These are phyloP conservation scores for Medicago ruthenica DNA, from an alignment of 306 rosid genomes.

Conservation along the genomic window DNA sequence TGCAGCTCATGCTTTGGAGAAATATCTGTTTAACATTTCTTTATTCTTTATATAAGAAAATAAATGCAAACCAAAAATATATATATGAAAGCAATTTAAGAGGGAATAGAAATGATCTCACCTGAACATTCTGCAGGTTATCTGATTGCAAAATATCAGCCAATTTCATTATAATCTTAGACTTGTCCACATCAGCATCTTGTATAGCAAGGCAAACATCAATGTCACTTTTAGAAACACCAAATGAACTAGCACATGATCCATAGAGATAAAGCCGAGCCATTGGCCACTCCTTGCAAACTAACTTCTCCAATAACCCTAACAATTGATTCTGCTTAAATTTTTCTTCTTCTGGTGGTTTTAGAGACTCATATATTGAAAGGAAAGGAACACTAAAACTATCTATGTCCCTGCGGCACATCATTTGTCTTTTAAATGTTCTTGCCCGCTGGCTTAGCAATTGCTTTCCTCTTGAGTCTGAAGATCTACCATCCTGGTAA, in stretches of 20 bases:
- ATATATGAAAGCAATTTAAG: constrained; percentile 24
- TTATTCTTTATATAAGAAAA: constrained; percentile 7
- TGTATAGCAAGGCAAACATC: constrained; percentile 92
- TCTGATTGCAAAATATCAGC: constrained; percentile 86
- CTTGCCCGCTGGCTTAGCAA: constrained; percentile 76
- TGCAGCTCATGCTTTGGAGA: constrained; percentile 13
- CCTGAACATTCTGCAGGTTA: constrained; percentile 94
- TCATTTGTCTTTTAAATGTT: constrained; percentile 57
- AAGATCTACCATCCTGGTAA: constrained; percentile 78
- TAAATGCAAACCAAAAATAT: neutral
- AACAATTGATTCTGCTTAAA: constrained; percentile 76
- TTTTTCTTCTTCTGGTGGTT: constrained; percentile 92
- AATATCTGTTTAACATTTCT: neutral
- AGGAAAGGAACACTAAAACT: constrained; percentile 65
- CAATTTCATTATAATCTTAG: constrained; percentile 75
- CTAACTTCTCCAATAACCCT: constrained; percentile 66
- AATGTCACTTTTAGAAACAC: constrained; percentile 89
- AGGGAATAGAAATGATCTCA: constrained; percentile 45
- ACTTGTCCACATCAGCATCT: constrained; percentile 69
- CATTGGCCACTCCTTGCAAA: constrained; percentile 78
- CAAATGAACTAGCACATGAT: constrained; percentile 95
- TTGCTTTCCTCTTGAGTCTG: constrained; percentile 73
- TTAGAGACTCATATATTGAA: constrained; percentile 67
- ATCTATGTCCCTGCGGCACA: constrained; percentile 79
- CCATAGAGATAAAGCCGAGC: constrained; percentile 88